Conservation (phyloP, 306 rosid genomes). For the Cyclanthera cordifolia region DNA sequence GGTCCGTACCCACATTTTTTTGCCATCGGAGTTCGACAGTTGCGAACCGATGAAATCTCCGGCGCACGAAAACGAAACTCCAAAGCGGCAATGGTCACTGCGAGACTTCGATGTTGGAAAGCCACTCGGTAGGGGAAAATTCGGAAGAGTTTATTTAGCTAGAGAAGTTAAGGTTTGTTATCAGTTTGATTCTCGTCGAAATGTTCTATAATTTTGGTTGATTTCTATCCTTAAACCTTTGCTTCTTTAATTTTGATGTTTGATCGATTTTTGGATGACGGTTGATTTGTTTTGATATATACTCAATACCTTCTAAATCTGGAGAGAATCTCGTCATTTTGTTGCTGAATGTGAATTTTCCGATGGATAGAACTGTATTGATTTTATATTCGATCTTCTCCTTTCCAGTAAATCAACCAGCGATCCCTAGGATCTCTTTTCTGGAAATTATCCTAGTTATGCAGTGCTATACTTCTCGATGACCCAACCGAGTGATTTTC, state of each 20-base stretch:
- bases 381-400: neutral
- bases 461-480: neutral
- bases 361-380: neutral
- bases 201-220: neutral
- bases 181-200: neutral
- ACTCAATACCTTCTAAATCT: neutral
- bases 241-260: neutral
- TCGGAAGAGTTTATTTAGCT: constrained; percentile 77
- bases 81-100: constrained; percentile 47
- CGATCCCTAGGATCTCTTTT: neutral
- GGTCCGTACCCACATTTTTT: neutral
- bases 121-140: constrained; percentile 74
- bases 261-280: neutral
- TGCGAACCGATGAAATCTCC: constrained; percentile 16
- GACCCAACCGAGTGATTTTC: too few relatives aligned
- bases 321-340: neutral
- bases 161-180: constrained; percentile 48
- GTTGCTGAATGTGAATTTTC: neutral
- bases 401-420: neutral
- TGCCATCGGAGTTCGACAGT: neutral
- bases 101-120: constrained; percentile 72
- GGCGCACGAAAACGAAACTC: constrained; percentile 6
- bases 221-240: neutral
- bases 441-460: neutral
- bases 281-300: neutral